phyloP scores from a whole-genome alignment of 441 rosid genomes.

The Aleurites moluccanus region DNA sequence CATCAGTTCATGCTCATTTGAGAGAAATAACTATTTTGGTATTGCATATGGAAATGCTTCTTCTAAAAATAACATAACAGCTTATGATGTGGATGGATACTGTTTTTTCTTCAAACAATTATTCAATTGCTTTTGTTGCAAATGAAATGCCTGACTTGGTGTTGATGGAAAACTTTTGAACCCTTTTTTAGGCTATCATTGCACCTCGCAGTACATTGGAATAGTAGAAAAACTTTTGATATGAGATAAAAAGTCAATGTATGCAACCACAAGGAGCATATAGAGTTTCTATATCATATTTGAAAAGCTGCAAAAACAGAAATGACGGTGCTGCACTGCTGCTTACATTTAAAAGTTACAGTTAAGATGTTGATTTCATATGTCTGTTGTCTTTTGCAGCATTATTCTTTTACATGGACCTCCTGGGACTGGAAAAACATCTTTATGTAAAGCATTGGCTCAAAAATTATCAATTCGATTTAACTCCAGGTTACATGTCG shows the following conservation, averaged over 20 bases:
- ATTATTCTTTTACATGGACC: conserved; percentile 93
- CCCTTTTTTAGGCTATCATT: too few relatives aligned
- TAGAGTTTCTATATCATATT: not conserved
- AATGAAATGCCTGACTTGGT: not conserved
- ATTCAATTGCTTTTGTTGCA: not conserved
- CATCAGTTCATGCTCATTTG: too few relatives aligned
- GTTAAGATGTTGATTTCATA: not conserved
- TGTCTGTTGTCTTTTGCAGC: conserved; percentile 39
- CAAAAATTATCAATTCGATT: conserved; percentile 89
- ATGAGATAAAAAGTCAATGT: conserved; percentile 4
- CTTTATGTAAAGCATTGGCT: conserved; percentile 95
- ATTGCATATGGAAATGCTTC: not conserved
- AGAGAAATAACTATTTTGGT: too few relatives aligned
- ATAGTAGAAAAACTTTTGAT: not conserved
- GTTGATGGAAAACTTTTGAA: too few relatives aligned
- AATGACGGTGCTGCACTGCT: not conserved
- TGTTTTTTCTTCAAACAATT: not conserved
- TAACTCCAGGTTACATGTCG: conserved; percentile 61
- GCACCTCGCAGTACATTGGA: not conserved
- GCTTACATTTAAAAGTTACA: not conserved
- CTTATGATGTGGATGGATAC: not conserved
- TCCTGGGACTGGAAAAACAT: conserved; percentile 98
- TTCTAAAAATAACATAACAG: not conserved
- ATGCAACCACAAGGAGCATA: not conserved
- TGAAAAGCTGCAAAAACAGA: not conserved